Evolutionary conservation across 768 basidiomycete genomes (phyloP), one percentile per base, ranked within the genome.

Genomic region (Nidula microcarpa): DNA sequence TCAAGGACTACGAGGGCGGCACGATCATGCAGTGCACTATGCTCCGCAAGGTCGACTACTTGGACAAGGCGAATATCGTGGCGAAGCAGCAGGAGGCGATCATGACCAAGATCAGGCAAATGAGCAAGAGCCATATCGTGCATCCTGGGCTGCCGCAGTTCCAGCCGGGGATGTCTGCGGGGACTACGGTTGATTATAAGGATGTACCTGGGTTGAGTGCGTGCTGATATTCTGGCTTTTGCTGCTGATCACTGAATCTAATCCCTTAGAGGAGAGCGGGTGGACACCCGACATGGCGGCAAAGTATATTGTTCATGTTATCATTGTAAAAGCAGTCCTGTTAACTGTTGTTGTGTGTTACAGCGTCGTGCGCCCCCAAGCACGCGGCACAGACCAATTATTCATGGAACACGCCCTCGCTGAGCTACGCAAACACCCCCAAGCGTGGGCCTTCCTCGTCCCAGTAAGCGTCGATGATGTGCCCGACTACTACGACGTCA

Each of bases 1-100:
- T 99, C 84, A 99, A 98, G 68, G 97, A 99, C 67, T 99, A 99
- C 69, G 97, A 99, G 68, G 96, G 96, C 39, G 95, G 93, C 14
- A 99, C 96, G 44, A 94, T 98, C 73, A 98, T 99, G 95, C 92
- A 95, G 68, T 99, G 97, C 64, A 88, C 88, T 5, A 88, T 99
- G 91, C 70, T 99, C n/a, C 85, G 81, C 49, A 92, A 91, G 65
- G 85, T 98, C 56, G 85, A 94, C 64, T 99, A 98, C 63, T 77
- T 95, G 55, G 78, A 89, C 59, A 93, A 91, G 55, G 77, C 81
- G 33, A 83, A 83, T 51, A 84, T 89, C 56, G 74, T 98, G 52
- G 74, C 82, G 4, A 75, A 74, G 55, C 97, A 99, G 71, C 88
- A 93, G 62, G 93, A 94, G 60, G 93, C 94, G 5, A 84, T 98